phyloP scores from a whole-genome alignment of 2,329 filamentous ascomycete species.

The Aspergillus eucalypticola region DNA sequence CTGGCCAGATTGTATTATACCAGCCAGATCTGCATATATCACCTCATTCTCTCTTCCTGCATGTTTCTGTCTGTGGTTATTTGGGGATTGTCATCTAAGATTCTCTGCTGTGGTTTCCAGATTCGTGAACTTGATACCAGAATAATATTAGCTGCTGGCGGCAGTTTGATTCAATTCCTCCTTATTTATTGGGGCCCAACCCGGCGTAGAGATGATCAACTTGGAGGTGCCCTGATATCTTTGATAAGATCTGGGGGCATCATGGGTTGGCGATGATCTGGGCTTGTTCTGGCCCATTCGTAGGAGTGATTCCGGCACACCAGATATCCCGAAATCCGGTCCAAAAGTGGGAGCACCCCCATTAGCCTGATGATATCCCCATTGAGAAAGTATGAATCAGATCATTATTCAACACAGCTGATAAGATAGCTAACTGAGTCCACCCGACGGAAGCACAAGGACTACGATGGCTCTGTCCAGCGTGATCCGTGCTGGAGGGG shows the following conservation, averaged over 20 bases:
- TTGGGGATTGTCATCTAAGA: background rate
- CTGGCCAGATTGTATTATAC: constrained; percentile 28
- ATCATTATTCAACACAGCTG: no score
- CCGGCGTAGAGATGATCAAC: background rate
- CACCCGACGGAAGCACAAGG: no score
- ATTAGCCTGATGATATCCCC: no score
- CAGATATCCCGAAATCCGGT: no score
- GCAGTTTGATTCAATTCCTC: constrained; percentile 8
- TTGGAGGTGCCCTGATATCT: background rate
- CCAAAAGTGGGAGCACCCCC: no score
- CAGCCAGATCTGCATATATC: constrained; percentile 19
- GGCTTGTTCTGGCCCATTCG: background rate
- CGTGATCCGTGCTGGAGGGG: no score
- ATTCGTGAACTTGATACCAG: constrained; percentile 2
- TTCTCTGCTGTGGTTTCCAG: background rate
- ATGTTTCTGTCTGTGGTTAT: background rate
- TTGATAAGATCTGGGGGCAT: background rate
- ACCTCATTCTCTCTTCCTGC: background rate
- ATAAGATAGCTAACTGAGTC: no score
- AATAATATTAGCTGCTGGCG: constrained; percentile 11
- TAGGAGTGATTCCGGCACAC: background rate
- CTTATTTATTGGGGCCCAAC: background rate
- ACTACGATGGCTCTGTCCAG: no score
- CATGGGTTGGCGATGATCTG: background rate
- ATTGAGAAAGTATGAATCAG: no score